Evolutionary conservation across 2,329 filamentous ascomycete species (phyloP).

Genomic region (Penicillium sp.): DNA sequence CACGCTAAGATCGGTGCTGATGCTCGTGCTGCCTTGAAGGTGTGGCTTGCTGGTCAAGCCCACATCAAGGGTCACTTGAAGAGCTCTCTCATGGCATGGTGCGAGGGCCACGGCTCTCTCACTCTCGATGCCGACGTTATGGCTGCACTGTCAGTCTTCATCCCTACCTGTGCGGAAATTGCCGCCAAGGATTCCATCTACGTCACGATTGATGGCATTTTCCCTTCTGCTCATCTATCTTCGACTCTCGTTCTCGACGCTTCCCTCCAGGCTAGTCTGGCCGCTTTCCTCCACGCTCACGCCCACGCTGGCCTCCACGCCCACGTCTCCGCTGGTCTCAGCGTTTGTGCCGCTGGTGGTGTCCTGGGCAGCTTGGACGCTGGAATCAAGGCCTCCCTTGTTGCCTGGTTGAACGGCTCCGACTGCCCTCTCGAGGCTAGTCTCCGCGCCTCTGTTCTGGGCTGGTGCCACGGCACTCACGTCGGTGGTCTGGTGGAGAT

Average conservation of each 20-base stretch:
- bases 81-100: conserved; percentile 28
- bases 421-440: conserved; percentile 24
- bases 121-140: conserved; percentile 23
- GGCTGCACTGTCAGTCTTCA: conserved; percentile 30
- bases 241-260: conserved; percentile 28
- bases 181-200: conserved; percentile 33
- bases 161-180: conserved; percentile 28
- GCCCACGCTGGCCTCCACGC: conserved; percentile 21
- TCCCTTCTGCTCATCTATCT: conserved; percentile 21
- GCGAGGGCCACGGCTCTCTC: conserved; percentile 21
- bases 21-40: conserved; percentile 25
- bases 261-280: conserved; percentile 25
- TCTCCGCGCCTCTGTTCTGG: conserved; percentile 27
- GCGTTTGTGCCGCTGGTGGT: conserved; percentile 32
- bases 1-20: conserved; percentile 22
- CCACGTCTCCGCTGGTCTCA: conserved; percentile 28
- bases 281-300: conserved; percentile 23
- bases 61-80: conserved; percentile 25
- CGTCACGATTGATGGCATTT: conserved; percentile 34
- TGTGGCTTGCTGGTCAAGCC: conserved; percentile 25
- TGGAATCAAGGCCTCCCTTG: conserved; percentile 29
- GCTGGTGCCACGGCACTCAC: conserved; percentile 29
- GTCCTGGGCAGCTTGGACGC: conserved; percentile 23
- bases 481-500: conserved; percentile 25
- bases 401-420: conserved; percentile 24